Evolutionary conservation across 2,329 filamentous ascomycete species (phyloP), one percentile per base, ranked within the genome.

Genomic region (Microascus cirrosus): DNA sequence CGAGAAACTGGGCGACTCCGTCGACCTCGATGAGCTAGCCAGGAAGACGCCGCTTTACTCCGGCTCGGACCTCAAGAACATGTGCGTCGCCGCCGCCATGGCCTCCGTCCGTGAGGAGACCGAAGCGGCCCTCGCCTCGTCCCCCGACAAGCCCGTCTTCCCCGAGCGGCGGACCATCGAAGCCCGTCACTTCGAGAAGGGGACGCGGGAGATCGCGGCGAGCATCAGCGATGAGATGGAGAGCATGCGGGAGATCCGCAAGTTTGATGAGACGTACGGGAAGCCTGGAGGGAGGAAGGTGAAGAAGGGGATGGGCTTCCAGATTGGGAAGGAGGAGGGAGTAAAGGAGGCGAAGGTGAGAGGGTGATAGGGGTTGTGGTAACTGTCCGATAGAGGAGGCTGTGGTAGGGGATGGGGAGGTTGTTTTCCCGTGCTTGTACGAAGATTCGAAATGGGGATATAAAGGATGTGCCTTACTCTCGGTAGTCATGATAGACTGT

Each of bases 201-300:
- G 90, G 2, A 77, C 96, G 65, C 81, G 84, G 65, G 92, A 97
- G 71, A 96, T 99, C 63, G 89, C 87, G 58, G 91, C 94, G 0
- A 95, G 89, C 65, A 92, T 96, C 63, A 92, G 84, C 65, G 93
- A 96, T 70, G 92, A 99, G 66, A 97, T 96, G 93, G 79, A 83
- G 54, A 90, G 84, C 35, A 75, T 99, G 61, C 83, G 84, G 62
- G 89, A 89, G 13, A 96, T 99, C 65, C 82, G 90, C 65, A 95
- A 95, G 72, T 99, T 97, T 67, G 94, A 99, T 68, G 90, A 96
- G 73, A 88, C 93, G 69, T 99, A 92, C 69, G 61, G 61, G 10
- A 61, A 60, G 51, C 52, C 53, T 5, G 93, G 94, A 28, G 91
- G 83, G 66, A 81, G 82, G 67, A 83, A 73, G 65, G 45, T 20